Conservation (phyloP, 139 green algal species). For the Prasinococcaceae sp. region DNA sequence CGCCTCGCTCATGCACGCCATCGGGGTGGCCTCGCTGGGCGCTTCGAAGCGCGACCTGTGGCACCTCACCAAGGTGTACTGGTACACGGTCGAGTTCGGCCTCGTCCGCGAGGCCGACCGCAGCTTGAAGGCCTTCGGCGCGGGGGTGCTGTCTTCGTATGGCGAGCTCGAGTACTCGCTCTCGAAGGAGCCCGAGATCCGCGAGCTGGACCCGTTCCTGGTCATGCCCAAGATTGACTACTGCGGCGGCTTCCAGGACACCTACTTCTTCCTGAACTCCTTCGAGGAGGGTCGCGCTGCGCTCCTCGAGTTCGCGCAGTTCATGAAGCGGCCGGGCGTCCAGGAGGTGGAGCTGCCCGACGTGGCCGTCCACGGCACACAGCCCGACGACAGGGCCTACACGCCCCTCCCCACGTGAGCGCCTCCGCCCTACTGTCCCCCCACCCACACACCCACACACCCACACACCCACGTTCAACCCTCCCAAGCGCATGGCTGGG, state of each 20-base stretch:
- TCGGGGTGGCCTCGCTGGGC: constrained; percentile 63
- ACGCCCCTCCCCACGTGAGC: too few species aligned
- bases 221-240: constrained; percentile 72
- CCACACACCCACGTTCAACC: too few species aligned
- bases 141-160: constrained; percentile 63
- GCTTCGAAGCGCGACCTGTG: constrained; percentile 72
- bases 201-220: constrained; percentile 50
- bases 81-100: constrained; percentile 89
- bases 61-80: constrained; percentile 72
- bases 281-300: too few species aligned
- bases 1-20: constrained; percentile 56
- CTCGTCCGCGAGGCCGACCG: constrained; percentile 51
- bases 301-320: too few species aligned
- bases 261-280: constrained; percentile 59
- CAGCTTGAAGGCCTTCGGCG: constrained; percentile 31
- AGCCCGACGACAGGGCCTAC: too few species aligned
- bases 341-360: too few species aligned
- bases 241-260: constrained; percentile 77
- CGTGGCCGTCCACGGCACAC: too few species aligned
- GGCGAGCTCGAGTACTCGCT: constrained; percentile 76
- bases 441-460: too few species aligned
- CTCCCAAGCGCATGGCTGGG: too few species aligned
- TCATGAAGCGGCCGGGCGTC: too few species aligned
- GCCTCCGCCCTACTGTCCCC: too few species aligned
- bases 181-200: constrained; percentile 31